Evolutionary conservation across 2,329 filamentous ascomycete genomes (phyloP), one percentile per base, ranked within the genome.

Genomic region (Macrophomina phaseolina): DNA sequence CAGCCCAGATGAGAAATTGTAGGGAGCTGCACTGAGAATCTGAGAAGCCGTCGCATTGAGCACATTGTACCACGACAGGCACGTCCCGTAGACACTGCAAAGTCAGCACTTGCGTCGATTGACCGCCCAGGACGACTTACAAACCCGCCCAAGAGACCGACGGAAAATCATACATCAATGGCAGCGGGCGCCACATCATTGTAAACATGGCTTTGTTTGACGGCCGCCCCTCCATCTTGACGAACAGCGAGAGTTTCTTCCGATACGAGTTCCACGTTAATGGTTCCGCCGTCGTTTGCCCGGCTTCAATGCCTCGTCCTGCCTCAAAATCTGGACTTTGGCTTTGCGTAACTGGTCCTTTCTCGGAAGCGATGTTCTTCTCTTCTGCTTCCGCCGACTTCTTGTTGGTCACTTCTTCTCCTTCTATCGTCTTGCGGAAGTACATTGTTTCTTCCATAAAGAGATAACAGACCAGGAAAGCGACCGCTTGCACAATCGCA

Each of bases 361-460:
- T 61, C 32, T 61, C 56, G n/a, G 23, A 34, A 8, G 40, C 16
- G n/a, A 34, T 7, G 28, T 61, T 46, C 16, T 3, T 18, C 6
- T 61, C 56, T 16, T n/a, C 18, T 8, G 42, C 42, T 16, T 38
- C 34, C 4, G 46, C 12, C 6, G n/a, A 51, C 12, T 6, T 36
- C 12, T 30, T 48, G 18, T 23, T 32, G 12, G 23, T 6, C 5
- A 46, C 38, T 46, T 61, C 38, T 34, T 45, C 38, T 48, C 56
- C 56, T 46, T 61, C 56, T 8, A 61, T 36, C 60, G 18, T 61
- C 52, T 66, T 11, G 68, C 70, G 11, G 76, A 77, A 14, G 68
- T 82, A 87, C 71, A 85, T 88, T 5, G 86, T 87, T 73, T 89
- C 86, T 73, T 89, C 87, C 79, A 87, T 82, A 73, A 84, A 83